Evolutionary conservation across 2,329 filamentous ascomycete genomes (phyloP), one percentile per base, ranked within the genome.

Genomic region (Ciborinia camelliae): DNA sequence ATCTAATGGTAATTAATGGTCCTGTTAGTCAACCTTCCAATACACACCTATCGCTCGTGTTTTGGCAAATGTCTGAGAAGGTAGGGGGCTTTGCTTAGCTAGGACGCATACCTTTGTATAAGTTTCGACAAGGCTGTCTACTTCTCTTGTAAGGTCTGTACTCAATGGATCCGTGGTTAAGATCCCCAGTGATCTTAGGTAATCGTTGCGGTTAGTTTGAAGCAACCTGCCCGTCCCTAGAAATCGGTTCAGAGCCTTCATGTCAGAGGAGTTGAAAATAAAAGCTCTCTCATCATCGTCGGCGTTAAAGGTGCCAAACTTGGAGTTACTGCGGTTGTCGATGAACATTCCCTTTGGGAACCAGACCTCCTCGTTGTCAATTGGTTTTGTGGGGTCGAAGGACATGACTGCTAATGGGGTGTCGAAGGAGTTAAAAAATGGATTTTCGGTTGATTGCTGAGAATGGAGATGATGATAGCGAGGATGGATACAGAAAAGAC

Each of bases 281-380:
- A 58, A 58, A 58, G 54, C 39, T 26, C 54, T 58, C 2, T 58
- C 54, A 26, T 58, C 54, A 14, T 58, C 54, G 8, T 10, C 10
- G 20, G 41, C 7, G n/a, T 47, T 41, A 53, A 35, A 35, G 3
- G 23, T 4, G 23, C 3, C 39, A 58, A 58, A 58, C 8, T 4
- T 47, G 20, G 54, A 58, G 15, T 58, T 47, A 3, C 20, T 23
- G n/a, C 41, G 54, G 15, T 58, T 58, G 10, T 58, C 28, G n/a
- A 58, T 28, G 8, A 58, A 58, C 54, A 58, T 58, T 10, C 54
- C 54, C 20, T 47, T 58, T 3, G 54, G 54, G n/a, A 58, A 58
- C 54, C 54, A 58, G 8, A 58, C 41, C 28, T 47, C 35, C 4
- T 58, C 54, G 8, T 47, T 41, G 30, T 47, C 54, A 26, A 58